A percentile compares a stretch with the other conserved stretches of the same genome.
Conservation (phyloP, 352 stramenopile genomes). For the Phytophthora niederhauseri region DNA sequence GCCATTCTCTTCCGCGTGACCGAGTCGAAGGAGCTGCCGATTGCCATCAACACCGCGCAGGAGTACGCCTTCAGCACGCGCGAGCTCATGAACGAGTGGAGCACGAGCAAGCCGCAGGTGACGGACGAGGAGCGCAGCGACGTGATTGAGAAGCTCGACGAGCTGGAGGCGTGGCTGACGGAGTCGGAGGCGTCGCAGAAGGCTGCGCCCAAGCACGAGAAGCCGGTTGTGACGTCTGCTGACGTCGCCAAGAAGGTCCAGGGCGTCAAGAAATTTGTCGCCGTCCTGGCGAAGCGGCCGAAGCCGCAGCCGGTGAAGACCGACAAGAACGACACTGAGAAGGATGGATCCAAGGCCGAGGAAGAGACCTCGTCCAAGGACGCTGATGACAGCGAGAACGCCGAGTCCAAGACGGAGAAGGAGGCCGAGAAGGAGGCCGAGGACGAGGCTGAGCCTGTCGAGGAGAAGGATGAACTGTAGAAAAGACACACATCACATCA, state of each 20-base stretch:
- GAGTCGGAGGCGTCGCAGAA: constrained; percentile 70
- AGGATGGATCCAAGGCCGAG: constrained; percentile 39
- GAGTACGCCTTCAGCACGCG: constrained; percentile 70
- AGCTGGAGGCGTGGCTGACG: constrained; percentile 85
- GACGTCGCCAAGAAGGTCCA: constrained; percentile 91
- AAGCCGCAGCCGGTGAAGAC: constrained; percentile 63
- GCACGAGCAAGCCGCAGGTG: constrained; percentile 75
- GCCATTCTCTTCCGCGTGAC: constrained; percentile 91
- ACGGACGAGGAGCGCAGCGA: constrained; percentile 92
- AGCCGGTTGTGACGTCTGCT: constrained; percentile 84
- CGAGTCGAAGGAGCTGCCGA: constrained; percentile 87
- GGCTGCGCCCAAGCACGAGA: constrained; percentile 70
- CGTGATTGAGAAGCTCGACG: constrained; percentile 85
- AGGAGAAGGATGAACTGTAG: constrained; percentile 67
- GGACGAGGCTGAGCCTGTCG: constrained; percentile 27
- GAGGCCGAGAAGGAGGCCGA: constrained; percentile 25
- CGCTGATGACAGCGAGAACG: constrained; percentile 32
- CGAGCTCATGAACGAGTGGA: constrained; percentile 70
- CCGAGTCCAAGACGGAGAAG: constrained; percentile 25
- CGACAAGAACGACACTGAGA: constrained; percentile 46
- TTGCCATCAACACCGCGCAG: constrained; percentile 72
- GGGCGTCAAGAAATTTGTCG: constrained; percentile 84
- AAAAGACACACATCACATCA: constrained; percentile 33
- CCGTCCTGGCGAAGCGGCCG: constrained; percentile 78
- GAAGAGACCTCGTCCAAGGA: constrained; percentile 35